A percentile compares a stretch with the other conserved stretches of the same genome.
phyloP scores from a whole-genome alignment of 768 basidiomycete species.

The Tylopilus subfusipes region DNA sequence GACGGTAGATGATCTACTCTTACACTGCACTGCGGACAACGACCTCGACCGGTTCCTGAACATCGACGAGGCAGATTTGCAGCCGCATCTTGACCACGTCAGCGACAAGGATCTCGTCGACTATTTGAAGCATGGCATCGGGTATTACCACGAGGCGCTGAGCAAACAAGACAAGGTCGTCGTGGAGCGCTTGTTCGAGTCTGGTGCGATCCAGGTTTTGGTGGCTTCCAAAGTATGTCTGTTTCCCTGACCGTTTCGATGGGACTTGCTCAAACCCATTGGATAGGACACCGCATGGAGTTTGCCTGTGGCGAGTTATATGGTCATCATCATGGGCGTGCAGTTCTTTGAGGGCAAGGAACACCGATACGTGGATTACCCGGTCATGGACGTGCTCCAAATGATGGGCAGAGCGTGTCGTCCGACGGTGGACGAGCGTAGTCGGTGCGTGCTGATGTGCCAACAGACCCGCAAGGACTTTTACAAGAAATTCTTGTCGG shows the following conservation, averaged over 20 bases:
- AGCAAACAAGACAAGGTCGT: slow-evolving; percentile 91
- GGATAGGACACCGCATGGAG: slow-evolving; percentile 92
- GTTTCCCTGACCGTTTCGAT: background rate
- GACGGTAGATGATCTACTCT: slow-evolving; percentile 87
- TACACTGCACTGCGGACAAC: slow-evolving; percentile 86
- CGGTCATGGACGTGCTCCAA: slow-evolving; percentile 96
- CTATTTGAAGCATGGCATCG: slow-evolving; percentile 84
- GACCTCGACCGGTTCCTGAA: slow-evolving; percentile 86
- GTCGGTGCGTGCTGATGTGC: slow-evolving; percentile 95
- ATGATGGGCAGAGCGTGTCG: slow-evolving; percentile 99
- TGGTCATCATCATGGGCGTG: slow-evolving; percentile 99
- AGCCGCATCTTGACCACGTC: slow-evolving; percentile 85
- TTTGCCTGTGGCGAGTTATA: slow-evolving; percentile 88
- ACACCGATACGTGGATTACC: slow-evolving; percentile 96
- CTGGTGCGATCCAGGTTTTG: slow-evolving; percentile 91
- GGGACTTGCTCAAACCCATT: background rate
- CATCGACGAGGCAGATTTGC: slow-evolving; percentile 75
- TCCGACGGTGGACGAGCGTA: slow-evolving; percentile 81
- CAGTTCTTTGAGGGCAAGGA: slow-evolving; percentile 96
- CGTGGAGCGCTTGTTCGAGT: slow-evolving; percentile 87
- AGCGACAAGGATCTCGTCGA: slow-evolving; percentile 73
- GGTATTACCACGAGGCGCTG: slow-evolving; percentile 93
- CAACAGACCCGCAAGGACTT: slow-evolving; percentile 98
- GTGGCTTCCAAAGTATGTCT: slow-evolving; percentile 82
- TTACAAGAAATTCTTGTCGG: slow-evolving; percentile 96